Percentiles rank a stretch among this genome's conserved stretches.
phyloP scores from a whole-genome alignment of 495 filamentous ascomycete species.

The Penicillium bovifimosum region DNA sequence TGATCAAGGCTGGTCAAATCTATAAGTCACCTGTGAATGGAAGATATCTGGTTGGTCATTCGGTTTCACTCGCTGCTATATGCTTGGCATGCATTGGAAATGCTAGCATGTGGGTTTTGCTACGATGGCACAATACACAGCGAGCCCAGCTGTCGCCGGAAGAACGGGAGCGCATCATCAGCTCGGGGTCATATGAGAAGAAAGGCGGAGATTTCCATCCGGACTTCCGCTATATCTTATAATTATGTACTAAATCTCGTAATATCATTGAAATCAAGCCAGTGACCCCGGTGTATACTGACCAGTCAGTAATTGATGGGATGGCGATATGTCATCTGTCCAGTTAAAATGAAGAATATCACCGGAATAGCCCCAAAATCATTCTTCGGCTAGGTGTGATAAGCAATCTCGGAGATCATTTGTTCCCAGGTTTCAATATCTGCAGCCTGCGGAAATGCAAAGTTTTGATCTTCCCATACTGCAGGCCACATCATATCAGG shows the following conservation, averaged over 20 bases:
- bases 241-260: too few relatives aligned
- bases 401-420: constrained; percentile 17
- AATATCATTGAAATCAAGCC: too few relatives aligned
- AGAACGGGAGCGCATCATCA: constrained; percentile 8
- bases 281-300: too few relatives aligned
- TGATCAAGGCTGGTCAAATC: constrained; percentile 12
- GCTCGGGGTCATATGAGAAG: constrained; percentile 13
- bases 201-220: constrained; percentile 14
- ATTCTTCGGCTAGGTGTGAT: constrained; percentile 14
- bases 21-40: constrained; percentile 10
- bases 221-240: constrained; percentile 4
- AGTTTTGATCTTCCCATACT: constrained; percentile 16
- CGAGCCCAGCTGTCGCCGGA: constrained; percentile 6
- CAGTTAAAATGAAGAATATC: too few relatives aligned
- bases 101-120: constrained; percentile 5
- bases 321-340: too few relatives aligned
- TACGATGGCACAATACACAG: constrained; percentile 10
- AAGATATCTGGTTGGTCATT: constrained; percentile 12
- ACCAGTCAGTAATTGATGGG: too few relatives aligned
- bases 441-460: constrained; percentile 13
- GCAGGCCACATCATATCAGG: constrained; percentile 14
- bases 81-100: constrained; percentile 12
- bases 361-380: too few relatives aligned
- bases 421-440: constrained; percentile 17
- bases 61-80: constrained; percentile 12